Base-by-base conservation (phyloP, 2,329 filamentous ascomycete species). In the Fusarium agapanthi region DNA sequence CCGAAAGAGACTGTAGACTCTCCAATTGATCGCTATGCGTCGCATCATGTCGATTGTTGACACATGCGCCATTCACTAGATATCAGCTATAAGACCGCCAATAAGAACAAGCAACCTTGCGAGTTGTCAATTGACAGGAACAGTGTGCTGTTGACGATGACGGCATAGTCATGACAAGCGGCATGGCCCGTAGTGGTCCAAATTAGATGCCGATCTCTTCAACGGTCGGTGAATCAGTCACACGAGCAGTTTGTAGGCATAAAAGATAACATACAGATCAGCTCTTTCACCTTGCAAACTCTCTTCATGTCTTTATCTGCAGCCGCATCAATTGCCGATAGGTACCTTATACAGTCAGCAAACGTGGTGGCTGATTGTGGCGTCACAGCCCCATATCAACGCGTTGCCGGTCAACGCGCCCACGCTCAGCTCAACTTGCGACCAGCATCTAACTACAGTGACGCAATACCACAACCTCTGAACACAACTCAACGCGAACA, bases 381-480 rank as follows among this genome's bases (percentile, higher is more conserved):
- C 72, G 65, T 34, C n/a, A 50, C 61, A 58, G 58, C 59, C 56
- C 67, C 61, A 61, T 69, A 74, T 72, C 56, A 72, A 69, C 72
- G 72, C 72, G 72, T 69, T 67, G 65, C 61, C 30, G 54, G 67
- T 35, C 71, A 67, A 72, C 71, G 72, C 72, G 72, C 56, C 64
- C 47, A 51, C 55, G 67, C 41, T 59, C 71, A 73, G 67, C 41
- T 61, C 71, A 74, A 73, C 72, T 74, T 74, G 72, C 72, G 72
- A 72, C 71, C 67, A 48, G 51, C 72, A 74, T 55, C 69, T 28
- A 37, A 26, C 50, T 44, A 41, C 71, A 67, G 72, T 74, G 72
- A 74, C 72, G 72, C 72, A 74, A 74, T 74, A 67, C 68, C n/a
- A 58, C 60, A 56, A 32, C 62, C 38, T 50, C 47, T 55, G 44